phyloP scores from a whole-genome alignment of 306 rosid genomes.

The Boehmeria nivea region DNA sequence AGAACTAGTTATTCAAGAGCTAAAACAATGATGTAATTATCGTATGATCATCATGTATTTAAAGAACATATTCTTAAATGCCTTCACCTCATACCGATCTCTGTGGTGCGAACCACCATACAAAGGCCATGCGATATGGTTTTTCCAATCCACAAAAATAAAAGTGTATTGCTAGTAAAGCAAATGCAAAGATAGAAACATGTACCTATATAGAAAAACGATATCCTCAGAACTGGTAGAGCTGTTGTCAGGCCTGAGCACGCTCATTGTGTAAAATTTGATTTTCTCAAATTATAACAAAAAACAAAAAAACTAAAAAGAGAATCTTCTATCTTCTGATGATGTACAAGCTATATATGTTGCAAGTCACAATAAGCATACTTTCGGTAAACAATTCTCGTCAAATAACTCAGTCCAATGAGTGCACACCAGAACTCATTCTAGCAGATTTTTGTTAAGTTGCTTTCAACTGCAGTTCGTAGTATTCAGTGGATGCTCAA shows the following conservation, averaged over 20 bases:
- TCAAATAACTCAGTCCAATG: slow-evolving; percentile 88
- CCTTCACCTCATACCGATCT: too few species aligned
- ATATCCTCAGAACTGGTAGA: slow-evolving; percentile 53
- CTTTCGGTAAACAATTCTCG: slow-evolving; percentile 59
- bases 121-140: background rate
- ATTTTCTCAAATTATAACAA: slow-evolving; percentile 67
- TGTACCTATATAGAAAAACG: slow-evolving; percentile 79
- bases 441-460: background rate
- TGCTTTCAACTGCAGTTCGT: too few species aligned
- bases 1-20: slow-evolving; percentile 10
- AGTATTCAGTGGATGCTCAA: too few species aligned
- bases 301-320: too few species aligned
- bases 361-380: slow-evolving; percentile 26
- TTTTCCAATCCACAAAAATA: slow-evolving; percentile 5
- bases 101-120: too few species aligned
- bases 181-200: slow-evolving; percentile 8
- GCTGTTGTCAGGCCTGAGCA: slow-evolving; percentile 65
- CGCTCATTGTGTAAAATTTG: slow-evolving; percentile 78
- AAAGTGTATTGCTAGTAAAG: slow-evolving; percentile 3
- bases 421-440: slow-evolving; percentile 67
- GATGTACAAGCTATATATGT: slow-evolving; percentile 17
- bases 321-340: slow-evolving; percentile 5
- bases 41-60: too few species aligned
- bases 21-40: background rate
- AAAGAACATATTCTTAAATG: too few species aligned